Base-by-base conservation (phyloP, 306 rosid genomes). In the Acacia confusa region DNA sequence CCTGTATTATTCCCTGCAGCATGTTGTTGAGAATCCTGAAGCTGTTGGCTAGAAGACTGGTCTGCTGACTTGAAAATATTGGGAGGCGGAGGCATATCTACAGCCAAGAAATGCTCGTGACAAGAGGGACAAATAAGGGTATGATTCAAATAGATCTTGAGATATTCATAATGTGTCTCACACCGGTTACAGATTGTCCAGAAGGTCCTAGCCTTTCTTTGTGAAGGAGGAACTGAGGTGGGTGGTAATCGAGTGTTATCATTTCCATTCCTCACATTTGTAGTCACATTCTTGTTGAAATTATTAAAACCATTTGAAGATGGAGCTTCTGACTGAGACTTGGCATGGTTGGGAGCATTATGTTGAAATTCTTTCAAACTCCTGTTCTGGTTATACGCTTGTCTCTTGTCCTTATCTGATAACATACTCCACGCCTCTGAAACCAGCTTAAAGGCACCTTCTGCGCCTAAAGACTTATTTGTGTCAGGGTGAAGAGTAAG, bases 391-490 rank as follows among this genome's bases (percentile, higher is more conserved):
- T 90, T 82, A 82, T 86, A 89, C 52, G 84, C 90, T 76, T 80
- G 73, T 61, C 92, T 87, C 87, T 83, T 90, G 47, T 53, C 67
- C 81, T 87, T 90, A 75, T 93, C 93, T 11, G 97, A 91, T 77
- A 93, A 82, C 77, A 90, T 86, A 82, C 87, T 79, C 97, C 97
- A 93, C 0, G 97, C 96, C 88, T 91, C 92, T 63, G 90, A 87
- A 79, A 93, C 97, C 87, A 93, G 84, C 80, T 90, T 91, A 85
- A 90, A 93, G 61, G 96, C 92, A 36, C 97, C 96, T 70, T 93
- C 97, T n/a, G 96, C 92, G 75, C 96, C 97, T 40, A 83, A 75
- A 70, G 92, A 87, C 85, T 91, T 92, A 87, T 91, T 92, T 82
- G 87, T 91, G 88, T 92, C 95, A 74, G 97, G 97, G 80, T 93